Percentiles rank a stretch among this genome's conserved stretches.
Evolutionary conservation across 2,329 filamentous ascomycete species (phyloP).

Genomic region (Ophiostoma pallidulum): DNA sequence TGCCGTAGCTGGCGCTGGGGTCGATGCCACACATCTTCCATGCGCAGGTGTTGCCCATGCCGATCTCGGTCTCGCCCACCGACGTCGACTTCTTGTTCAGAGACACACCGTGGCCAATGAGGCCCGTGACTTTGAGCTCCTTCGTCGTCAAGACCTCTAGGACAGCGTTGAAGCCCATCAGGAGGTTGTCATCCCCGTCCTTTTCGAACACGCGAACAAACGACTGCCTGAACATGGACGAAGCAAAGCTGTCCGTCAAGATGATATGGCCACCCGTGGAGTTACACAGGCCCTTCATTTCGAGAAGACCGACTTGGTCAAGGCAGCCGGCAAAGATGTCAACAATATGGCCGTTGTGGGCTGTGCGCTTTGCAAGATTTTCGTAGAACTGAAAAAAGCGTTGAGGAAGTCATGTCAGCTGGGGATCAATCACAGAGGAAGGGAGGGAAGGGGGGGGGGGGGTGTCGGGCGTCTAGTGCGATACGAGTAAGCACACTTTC

Average conservation of each 20-base stretch:
- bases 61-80: conserved; percentile 94
- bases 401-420: background rate
- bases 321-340: conserved; percentile 97
- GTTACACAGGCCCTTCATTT: conserved; percentile 97
- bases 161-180: conserved; percentile 97
- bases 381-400: conserved; percentile 67
- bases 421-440: background rate
- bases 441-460: too few species aligned
- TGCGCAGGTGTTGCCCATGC: conserved; percentile 95
- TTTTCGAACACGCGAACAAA: conserved; percentile 97
- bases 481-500: too few species aligned
- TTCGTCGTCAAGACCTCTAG: conserved; percentile 95
- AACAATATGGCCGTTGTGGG: conserved; percentile 94
- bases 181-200: conserved; percentile 83
- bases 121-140: conserved; percentile 92
- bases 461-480: too few species aligned
- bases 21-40: conserved; percentile 99
- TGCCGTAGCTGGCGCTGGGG: conserved; percentile 82
- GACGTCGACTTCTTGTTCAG: conserved; percentile 97
- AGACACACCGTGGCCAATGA: conserved; percentile 94
- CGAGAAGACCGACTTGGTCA: conserved; percentile 90
- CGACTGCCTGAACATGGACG: conserved; percentile 98
- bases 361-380: conserved; percentile 80
- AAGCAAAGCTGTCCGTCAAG: conserved; percentile 94
- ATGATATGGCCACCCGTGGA: conserved; percentile 98